Conservation (phyloP, 2,329 filamentous ascomycete genomes). For the Phyllosticta citrichinensis region DNA sequence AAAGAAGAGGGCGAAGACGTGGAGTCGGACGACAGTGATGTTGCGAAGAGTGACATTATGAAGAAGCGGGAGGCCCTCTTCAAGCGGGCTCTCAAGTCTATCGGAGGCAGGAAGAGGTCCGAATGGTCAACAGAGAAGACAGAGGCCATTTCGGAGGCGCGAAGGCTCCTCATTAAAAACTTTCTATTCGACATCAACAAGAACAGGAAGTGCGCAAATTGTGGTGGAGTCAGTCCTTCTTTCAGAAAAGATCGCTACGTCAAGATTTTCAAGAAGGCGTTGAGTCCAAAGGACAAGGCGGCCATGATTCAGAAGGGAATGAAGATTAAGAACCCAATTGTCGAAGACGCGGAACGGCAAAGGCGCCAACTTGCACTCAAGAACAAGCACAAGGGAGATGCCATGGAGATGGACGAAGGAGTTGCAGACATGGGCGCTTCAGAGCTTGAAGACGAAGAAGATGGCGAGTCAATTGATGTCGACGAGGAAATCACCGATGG, state of each 20-base stretch:
- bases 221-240: slow-evolving; percentile 61
- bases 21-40: slow-evolving; percentile 50
- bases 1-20: slow-evolving; percentile 34
- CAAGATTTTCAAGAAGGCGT: slow-evolving; percentile 83
- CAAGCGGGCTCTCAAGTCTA: slow-evolving; percentile 55
- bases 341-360: slow-evolving; percentile 18
- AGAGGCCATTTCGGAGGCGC: slow-evolving; percentile 68
- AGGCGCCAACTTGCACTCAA: slow-evolving; percentile 20
- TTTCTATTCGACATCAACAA: slow-evolving; percentile 67
- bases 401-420: slow-evolving; percentile 53
- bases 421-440: slow-evolving; percentile 50
- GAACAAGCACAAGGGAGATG: slow-evolving; percentile 35
- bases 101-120: slow-evolving; percentile 36
- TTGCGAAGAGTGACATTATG: slow-evolving; percentile 47
- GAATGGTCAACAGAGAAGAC: slow-evolving; percentile 56
- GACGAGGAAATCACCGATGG: slow-evolving; percentile 26
- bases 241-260: slow-evolving; percentile 86
- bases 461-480: slow-evolving; percentile 28
- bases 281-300: slow-evolving; percentile 63
- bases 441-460: slow-evolving; percentile 18
- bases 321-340: slow-evolving; percentile 57
- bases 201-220: slow-evolving; percentile 59
- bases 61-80: slow-evolving; percentile 58
- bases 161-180: slow-evolving; percentile 66
- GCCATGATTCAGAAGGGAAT: slow-evolving; percentile 64